phyloP scores from a whole-genome alignment of 2,329 filamentous ascomycete species.

The Talaromyces albobiverticillius region DNA sequence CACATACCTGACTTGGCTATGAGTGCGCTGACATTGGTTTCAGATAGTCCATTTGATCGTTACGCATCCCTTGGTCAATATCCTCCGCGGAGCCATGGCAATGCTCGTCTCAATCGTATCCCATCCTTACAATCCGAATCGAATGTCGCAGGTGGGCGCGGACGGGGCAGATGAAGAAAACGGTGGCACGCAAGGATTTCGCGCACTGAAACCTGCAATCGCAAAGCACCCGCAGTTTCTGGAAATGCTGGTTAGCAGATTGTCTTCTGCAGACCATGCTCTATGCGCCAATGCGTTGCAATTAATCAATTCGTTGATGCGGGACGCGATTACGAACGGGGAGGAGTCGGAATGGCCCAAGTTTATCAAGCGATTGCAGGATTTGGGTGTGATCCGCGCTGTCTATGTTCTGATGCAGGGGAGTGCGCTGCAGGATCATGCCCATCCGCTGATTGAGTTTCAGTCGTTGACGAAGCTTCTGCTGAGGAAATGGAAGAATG shows the following conservation, averaged over 20 bases:
- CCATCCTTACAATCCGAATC: constrained; percentile 65
- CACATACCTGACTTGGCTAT: not conserved
- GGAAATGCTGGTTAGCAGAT: constrained; percentile 84
- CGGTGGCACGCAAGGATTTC: constrained; percentile 72
- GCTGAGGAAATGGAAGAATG: constrained; percentile 81
- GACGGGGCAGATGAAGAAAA: not conserved
- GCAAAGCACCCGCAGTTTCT: constrained; percentile 91
- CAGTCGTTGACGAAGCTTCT: constrained; percentile 87
- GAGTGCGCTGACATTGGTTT: not conserved
- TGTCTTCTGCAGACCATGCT: constrained; percentile 91
- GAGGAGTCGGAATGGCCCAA: constrained; percentile 84
- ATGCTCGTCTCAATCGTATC: constrained; percentile 92
- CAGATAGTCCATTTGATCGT: constrained; percentile 88
- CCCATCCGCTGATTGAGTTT: constrained; percentile 87
- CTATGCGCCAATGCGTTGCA: constrained; percentile 94
- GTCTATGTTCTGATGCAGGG: constrained; percentile 94
- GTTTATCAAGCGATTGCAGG: constrained; percentile 90
- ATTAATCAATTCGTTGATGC: constrained; percentile 90
- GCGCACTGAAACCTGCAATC: constrained; percentile 86
- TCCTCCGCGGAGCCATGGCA: constrained; percentile 92
- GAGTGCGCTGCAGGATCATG: constrained; percentile 83
- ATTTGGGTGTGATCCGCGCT: constrained; percentile 86
- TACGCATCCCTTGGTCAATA: constrained; percentile 93
- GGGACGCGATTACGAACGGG: constrained; percentile 81
- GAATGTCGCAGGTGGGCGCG: constrained; percentile 34